phyloP scores from a whole-genome alignment of 345 rosid genomes.

The Camelina laxa region DNA sequence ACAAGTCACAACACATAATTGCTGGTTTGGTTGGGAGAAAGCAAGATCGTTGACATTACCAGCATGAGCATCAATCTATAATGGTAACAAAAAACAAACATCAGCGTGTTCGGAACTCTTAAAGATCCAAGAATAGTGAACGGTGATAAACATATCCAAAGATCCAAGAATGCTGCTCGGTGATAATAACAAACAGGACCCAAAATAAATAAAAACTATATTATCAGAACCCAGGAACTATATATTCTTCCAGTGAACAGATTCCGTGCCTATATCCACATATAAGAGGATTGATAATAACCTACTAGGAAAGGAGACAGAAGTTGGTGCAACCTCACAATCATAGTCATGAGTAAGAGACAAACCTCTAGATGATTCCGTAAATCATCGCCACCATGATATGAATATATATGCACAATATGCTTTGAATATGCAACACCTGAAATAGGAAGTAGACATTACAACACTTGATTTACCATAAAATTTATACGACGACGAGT shows the following conservation, averaged over 20 bases:
- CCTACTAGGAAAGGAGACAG: slow-evolving; percentile 20
- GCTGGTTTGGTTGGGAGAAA: slow-evolving; percentile 67
- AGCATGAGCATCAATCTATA: slow-evolving; percentile 70
- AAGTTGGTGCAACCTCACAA: background rate
- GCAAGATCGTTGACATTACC: slow-evolving; percentile 78
- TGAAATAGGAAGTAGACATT: slow-evolving; percentile 39
- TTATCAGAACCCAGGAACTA: slow-evolving; percentile 19
- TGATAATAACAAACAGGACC: slow-evolving; percentile 1
- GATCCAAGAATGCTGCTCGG: slow-evolving; percentile 1
- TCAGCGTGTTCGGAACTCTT: slow-evolving; percentile 1
- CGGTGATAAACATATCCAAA: background rate
- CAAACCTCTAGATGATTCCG: slow-evolving; percentile 63
- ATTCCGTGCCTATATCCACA: slow-evolving; percentile 21
- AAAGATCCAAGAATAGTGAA: slow-evolving; percentile 26
- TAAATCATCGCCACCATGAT: slow-evolving; percentile 55
- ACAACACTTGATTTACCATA: background rate
- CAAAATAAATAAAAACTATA: background rate
- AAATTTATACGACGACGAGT: background rate
- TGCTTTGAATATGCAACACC: slow-evolving; percentile 87
- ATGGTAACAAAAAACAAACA: slow-evolving; percentile 14
- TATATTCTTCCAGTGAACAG: background rate
- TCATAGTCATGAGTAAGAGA: slow-evolving; percentile 26
- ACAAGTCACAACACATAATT: slow-evolving; percentile 65
- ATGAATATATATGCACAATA: slow-evolving; percentile 74
- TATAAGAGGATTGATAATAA: slow-evolving; percentile 20